Evolutionary conservation across 768 basidiomycete genomes (phyloP), one percentile per base, ranked within the genome.

Genomic region (Phylloporus arenicola): DNA sequence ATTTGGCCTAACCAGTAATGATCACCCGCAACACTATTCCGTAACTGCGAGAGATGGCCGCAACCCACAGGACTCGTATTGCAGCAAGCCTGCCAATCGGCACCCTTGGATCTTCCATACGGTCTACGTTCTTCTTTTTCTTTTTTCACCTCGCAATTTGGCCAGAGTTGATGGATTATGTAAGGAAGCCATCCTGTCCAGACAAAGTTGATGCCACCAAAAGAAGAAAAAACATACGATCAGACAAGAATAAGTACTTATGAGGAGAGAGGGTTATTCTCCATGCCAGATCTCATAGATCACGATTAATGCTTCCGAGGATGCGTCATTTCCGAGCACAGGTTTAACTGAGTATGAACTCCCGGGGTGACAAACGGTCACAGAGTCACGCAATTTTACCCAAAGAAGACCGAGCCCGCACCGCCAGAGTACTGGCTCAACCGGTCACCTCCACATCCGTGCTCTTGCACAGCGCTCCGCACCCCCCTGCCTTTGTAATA

Each of bases 401-500:
- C 19, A 39, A 63, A 52, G 30, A 53, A 40, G 4, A 46, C 52
- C 54, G 50, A 45, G 24, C 13, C 37, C 6, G 40, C 33, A 16
- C 33, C 13, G 39, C 16, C 25, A 37, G 40, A 24, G 40, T 48
- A 56, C 16, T 17, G 51, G 50, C 54, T 7, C 25, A 64, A 25
- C 22, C 16, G 51, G 57, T 4, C 22, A 59, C 27, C 17, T 12
- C 8, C 2, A 27, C 20, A 33, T 5, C 51, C 47, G 53, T 46
- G 2, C 40, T 17, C 41, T 27, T 48, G 27, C 51, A 47, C 43
- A 75, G 55, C 55, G 45, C 55, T 38, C 48, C 69, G 50, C 78
- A 61, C 17, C 72, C 72, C 12, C 81, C 78, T 30, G 82, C 80
- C 61, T 77, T 80, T 55, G 65, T 70, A 53, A 88, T 70, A 27